phyloP scores from a whole-genome alignment of 192 early-diverging fungal genomes.

The Rhizoclosmatium sp. region DNA sequence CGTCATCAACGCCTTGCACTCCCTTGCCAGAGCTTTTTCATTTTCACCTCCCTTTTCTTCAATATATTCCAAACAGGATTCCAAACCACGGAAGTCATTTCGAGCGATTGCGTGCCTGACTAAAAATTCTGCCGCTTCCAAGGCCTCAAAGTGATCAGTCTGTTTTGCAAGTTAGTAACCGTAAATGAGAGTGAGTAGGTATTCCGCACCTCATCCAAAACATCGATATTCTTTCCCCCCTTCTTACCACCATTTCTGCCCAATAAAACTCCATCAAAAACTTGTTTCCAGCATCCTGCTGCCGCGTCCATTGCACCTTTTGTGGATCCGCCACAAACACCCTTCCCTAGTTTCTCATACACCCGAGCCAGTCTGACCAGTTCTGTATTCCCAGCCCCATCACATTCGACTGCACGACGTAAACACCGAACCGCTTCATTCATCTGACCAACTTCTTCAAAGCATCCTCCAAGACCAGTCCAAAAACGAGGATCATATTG shows the following conservation, averaged over 20 bases:
- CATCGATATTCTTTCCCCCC: neutral
- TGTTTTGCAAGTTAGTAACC: neutral
- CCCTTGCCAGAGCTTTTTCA: slow-evolving; percentile 8
- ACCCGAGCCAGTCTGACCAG: neutral
- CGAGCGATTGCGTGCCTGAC: neutral
- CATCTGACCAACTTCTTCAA: slow-evolving; percentile 63
- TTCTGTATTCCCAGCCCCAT: neutral
- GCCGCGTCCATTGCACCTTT: neutral
- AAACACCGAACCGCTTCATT: slow-evolving; percentile 77
- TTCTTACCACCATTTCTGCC: neutral
- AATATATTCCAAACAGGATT: neutral
- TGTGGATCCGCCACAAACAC: neutral
- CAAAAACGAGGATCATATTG: slow-evolving; percentile 90
- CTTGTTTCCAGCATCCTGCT: neutral
- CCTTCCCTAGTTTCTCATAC: neutral
- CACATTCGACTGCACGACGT: slow-evolving; percentile 66
- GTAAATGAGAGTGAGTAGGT: too few species aligned
- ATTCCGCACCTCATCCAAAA: too few species aligned
- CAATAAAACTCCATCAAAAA: neutral
- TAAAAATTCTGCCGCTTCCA: slow-evolving; percentile 22
- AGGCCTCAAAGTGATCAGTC: neutral
- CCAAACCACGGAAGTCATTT: neutral
- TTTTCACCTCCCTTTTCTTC: neutral
- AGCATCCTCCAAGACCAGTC: slow-evolving; percentile 78
- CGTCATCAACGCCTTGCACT: neutral